A percentile compares a stretch with the other conserved stretches of the same genome.
Evolutionary conservation across 768 basidiomycete genomes (phyloP).

Genomic region (Leucocoprinus sp.): DNA sequence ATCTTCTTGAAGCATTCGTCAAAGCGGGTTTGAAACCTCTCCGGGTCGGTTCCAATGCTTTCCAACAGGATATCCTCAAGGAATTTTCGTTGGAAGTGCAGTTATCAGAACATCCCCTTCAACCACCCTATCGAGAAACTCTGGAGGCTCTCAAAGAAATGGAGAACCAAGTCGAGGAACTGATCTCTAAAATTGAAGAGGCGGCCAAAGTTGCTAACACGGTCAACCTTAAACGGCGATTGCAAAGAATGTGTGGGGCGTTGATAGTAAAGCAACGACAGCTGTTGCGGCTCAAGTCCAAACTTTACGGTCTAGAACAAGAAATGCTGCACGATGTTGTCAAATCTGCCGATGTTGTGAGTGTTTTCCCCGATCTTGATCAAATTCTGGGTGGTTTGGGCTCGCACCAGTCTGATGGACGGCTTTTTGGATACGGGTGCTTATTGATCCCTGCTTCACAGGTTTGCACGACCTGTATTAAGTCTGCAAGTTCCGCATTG

Average conservation of each 20-base stretch:
- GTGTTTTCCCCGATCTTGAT: conserved; percentile 22
- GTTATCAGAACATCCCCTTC: conserved; percentile 52
- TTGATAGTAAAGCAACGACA: conserved; percentile 22
- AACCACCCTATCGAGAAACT: conserved; percentile 32
- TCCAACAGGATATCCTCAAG: conserved; percentile 47
- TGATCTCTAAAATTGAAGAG: conserved; percentile 15
- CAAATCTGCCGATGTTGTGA: conserved; percentile 63
- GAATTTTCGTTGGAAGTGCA: conserved; percentile 57
- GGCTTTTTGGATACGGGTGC: neutral
- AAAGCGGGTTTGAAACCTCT: conserved; percentile 59
- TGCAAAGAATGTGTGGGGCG: conserved; percentile 25
- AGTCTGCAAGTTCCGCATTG: conserved; percentile 57
- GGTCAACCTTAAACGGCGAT: conserved; percentile 15
- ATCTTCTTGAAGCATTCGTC: conserved; percentile 71
- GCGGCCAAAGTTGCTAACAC: conserved; percentile 14
- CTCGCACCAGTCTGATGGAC: neutral
- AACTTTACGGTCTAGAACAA: conserved; percentile 47
- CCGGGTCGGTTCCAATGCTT: conserved; percentile 61
- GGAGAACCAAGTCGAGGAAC: conserved; percentile 11
- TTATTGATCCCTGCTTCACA: conserved; percentile 20
- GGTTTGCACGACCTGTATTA: conserved; percentile 87
- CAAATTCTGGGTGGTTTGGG: neutral
- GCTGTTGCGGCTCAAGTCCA: conserved; percentile 25
- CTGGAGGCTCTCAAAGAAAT: conserved; percentile 20
- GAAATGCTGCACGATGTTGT: conserved; percentile 59